Evolutionary conservation across 495 filamentous ascomycete genomes (phyloP).

Genomic region (Podospora pseudocomata): DNA sequence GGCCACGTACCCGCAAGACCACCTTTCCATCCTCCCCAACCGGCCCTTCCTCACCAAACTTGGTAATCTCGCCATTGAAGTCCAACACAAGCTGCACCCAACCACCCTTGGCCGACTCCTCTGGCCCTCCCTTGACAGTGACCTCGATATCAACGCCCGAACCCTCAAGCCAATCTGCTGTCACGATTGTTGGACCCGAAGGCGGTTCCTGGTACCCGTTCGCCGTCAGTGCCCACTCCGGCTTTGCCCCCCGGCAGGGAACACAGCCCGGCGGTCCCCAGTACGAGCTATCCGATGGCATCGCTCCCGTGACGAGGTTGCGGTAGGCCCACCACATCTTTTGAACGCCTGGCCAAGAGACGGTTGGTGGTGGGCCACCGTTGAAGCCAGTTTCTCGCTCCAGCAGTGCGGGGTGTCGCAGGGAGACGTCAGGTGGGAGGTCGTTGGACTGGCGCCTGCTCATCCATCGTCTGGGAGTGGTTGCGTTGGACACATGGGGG

Average conservation of each 20-base stretch:
- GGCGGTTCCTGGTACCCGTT: slow-evolving; percentile 7
- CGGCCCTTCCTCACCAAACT: neutral
- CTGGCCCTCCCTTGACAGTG: neutral
- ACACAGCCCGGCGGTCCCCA: slow-evolving; percentile 6
- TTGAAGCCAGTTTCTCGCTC: slow-evolving; percentile 5
- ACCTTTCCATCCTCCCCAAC: neutral
- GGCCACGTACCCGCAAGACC: neutral
- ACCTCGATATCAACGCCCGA: neutral
- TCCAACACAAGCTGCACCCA: neutral
- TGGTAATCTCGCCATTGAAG: neutral
- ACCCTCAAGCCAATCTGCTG: neutral
- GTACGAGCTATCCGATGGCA: neutral
- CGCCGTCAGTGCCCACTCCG: slow-evolving; percentile 3
- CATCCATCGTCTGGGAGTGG: neutral
- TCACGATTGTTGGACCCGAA: neutral
- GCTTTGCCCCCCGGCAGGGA: slow-evolving; percentile 1
- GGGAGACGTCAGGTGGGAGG: neutral
- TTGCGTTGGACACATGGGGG: neutral
- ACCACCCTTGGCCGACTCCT: neutral
- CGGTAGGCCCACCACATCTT: slow-evolving; percentile 6
- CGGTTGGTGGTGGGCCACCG: neutral
- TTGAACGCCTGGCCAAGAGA: neutral
- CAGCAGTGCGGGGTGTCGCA: neutral
- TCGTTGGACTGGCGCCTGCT: neutral
- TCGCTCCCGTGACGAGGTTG: neutral